Base-by-base conservation (phyloP, 2,329 filamentous ascomycete genomes). In the Ceratocystiopsis sp. region DNA sequence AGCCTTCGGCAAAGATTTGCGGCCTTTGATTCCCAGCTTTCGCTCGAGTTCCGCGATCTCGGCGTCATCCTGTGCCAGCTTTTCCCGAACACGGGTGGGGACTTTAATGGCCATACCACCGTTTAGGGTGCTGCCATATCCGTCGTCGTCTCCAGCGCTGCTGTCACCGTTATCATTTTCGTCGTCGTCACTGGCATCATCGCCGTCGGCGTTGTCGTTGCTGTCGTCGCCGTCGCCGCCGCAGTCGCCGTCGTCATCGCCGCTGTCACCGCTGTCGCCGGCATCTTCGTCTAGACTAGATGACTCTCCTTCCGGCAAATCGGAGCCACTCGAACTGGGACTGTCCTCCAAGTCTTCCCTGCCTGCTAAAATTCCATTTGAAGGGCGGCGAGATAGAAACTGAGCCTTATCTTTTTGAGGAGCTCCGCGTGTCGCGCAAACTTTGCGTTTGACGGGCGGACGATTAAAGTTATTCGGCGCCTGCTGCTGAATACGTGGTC, bases 41-140 rank as follows among this genome's bases (percentile, higher is more conserved):
- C 80, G 86, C 62, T 98, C 91, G 32, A 95, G 65, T 3, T 78
- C 78, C 17, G 80, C 79, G 51, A 98, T 96, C 52, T 94, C 85
- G 2, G 78, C 83, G 54, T 96, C 86, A 46, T 98, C 89, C 48
- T 84, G 68, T 1, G 74, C 78, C 5, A 95, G 64, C 51, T 73
- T 75, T 4, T 78, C 71, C 54, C 69, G 74, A n/a, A 76, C 56
- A 17, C 50, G 50, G 40, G 57, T 61, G 7, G 62, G 58, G 1
- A 54, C 16, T 12, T 50, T 48, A 11, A 47, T 34, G 15, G 45
- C n/a, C 39, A 49, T 7, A 17, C 21, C 10, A 10, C 18, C 17
- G 9, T 11, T 19, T 7, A 2, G 6, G 10, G 25, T 29, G 9
- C 10, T 29, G 25, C 9, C 25, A 29, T 29, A 8, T 11, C 25